Conservation (phyloP, 768 basidiomycete genomes). For the Symmetrospora coprosmae region DNA sequence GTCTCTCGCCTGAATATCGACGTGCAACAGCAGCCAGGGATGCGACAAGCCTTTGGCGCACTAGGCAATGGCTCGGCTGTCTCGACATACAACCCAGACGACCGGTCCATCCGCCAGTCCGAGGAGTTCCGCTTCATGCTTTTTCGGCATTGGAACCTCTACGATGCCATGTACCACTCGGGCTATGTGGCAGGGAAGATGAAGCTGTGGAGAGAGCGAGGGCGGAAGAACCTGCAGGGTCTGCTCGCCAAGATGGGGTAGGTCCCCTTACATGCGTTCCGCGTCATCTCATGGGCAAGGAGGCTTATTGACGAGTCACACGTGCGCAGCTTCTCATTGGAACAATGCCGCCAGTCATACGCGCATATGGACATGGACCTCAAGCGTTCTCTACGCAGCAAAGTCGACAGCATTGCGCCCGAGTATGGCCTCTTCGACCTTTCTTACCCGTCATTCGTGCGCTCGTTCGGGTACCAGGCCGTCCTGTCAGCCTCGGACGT, state of each 20-base stretch:
- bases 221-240: constrained; percentile 73
- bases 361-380: constrained; percentile 93
- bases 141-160: constrained; percentile 93
- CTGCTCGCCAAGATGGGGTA: constrained; percentile 98
- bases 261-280: not conserved
- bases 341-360: constrained; percentile 85
- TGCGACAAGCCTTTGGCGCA: constrained; percentile 26
- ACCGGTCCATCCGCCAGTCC: constrained; percentile 60
- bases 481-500: constrained; percentile 86
- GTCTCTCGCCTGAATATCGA: constrained; percentile 65
- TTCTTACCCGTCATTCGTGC: constrained; percentile 81
- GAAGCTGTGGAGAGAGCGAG: constrained; percentile 91
- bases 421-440: constrained; percentile 91
- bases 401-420: constrained; percentile 76
- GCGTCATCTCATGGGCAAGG: too few species aligned
- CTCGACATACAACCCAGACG: constrained; percentile 49
- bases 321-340: constrained; percentile 72
- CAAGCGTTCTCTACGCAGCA: constrained; percentile 61
- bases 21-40: not conserved
- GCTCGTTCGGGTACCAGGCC: constrained; percentile 76
- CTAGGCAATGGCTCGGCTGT: constrained; percentile 1
- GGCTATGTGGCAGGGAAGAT: constrained; percentile 88
- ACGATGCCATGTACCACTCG: constrained; percentile 95
- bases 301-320: not conserved
- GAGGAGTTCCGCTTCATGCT: constrained; percentile 89